Evolutionary conservation across 108 stramenopile species (phyloP), one percentile per base, ranked within the genome.

Genomic region (Epipyxis sp.): DNA sequence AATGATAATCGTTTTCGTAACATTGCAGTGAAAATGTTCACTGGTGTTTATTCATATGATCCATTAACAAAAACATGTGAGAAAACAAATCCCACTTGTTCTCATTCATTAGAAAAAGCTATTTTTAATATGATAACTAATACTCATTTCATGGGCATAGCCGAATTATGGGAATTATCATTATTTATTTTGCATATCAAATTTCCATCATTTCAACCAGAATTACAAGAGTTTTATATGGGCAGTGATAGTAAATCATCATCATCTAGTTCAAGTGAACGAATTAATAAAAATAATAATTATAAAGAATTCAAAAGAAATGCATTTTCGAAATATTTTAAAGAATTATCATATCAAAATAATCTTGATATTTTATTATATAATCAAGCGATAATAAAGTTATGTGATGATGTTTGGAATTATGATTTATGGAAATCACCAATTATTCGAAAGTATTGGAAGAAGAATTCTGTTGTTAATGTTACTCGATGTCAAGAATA

Each of bases 11-110:
- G 25, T 3, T 65, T 3, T 3, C 3, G 3, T 3, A 65, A 65
- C 61, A 32, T 65, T 65, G 61, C 61, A 16, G 35, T 37, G 61
- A 65, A 65, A 32, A 65, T 65, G 61, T 25, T 65, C 61, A 37
- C 13, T 10, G 61, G 61, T 3, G 13, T 32, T 16, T 65, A 65
- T 37, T 16, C 61, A 3, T 65, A 65, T 37, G 61, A 16, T 10
- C 61, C 61, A 10, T 6, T 50, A 6, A 25, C 54, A 16, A 16
- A 32, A 10, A 65, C 61, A 10, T 65, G 61, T 32, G 61, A 29
- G 25, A 13, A 3, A 10, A 13, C 34, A 6, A 50, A 13, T 13
- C 54, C 20, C 54, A 37, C 10, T 32, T 65, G 61, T 37, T 6
- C 27, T 10, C 3, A 6, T 13, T 65, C 61, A 3, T 32, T 65